Evolutionary conservation across 192 early-diverging fungal genomes (phyloP), one percentile per base, ranked within the genome.

Genomic region (Rhizophlyctis rosea): DNA sequence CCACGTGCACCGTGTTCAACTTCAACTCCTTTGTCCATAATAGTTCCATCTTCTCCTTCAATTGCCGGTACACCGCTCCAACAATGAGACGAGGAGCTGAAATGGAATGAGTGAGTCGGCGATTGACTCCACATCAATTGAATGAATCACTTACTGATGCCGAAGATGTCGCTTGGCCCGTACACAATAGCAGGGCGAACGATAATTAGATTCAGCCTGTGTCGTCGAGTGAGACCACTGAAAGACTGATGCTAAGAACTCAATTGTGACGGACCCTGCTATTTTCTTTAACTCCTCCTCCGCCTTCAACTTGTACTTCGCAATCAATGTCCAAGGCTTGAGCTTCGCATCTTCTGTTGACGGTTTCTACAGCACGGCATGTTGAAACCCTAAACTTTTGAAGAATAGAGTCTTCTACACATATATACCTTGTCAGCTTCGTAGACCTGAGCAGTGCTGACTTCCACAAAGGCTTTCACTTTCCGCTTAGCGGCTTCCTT

Each of bases 1-100:
- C 31, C 0, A 98, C 93, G 72, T 98, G 96, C 9, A 98, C 95
- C 0, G 96, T 98, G 75, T 92, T 95, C 67, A 97, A 83, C 55
- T 90, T 90, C 36, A 97, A 68, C 57, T 90, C 91, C 61, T 90
- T 90, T 31, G 88, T 91, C 96, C 96, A 98, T 47, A 98, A 74
- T 39, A 95, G 82, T 31, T 90, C 90, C 96, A 98, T 97, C 62
- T 89, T 86, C 69, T 94, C 89, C 34, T 85, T 79, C 27, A 87
- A 62, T 27, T 85, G 81, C 47, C 88, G 71, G 73, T 95, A 96
- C 14, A 98, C 87, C 47, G 91, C 88, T 54, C 92, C 96, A 48
- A 90, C 89, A 35, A 98, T 94, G 62, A 98, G 74, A 61, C 94
- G 89, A 31, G 96, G 93, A 31, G 92, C 95, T 86, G 23, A 16